Base-by-base conservation (phyloP, 2,329 filamentous ascomycete genomes). In the Colletotrichum sojae region DNA sequence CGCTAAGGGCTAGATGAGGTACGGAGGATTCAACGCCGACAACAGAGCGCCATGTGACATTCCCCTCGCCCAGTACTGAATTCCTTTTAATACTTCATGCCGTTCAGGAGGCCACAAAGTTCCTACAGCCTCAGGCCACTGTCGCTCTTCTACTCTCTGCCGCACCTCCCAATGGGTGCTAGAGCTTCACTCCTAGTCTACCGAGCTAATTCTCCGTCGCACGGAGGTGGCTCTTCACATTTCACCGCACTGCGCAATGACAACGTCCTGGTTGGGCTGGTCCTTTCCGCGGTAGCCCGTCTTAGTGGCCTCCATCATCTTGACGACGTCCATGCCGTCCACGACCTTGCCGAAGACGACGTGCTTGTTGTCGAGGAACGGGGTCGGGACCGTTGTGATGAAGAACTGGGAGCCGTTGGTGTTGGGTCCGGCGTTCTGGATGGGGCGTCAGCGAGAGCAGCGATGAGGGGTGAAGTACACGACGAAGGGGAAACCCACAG, bases 371-470 rank as follows among this genome's bases (percentile, higher is more conserved):
- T 98, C 92, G 27, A 99, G 84, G 78, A 97, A 97, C 2, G 94
- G 94, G 0, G 95, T 96, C 5, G 92, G 86, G 2, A 92, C 92
- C 0, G 93, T 96, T 2, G 95, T 98, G 83, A 98, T 95, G 86
- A 99, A 99, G 86, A 99, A 99, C 78, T 98, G 96, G 69, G 90
- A 94, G 45, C 96, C 96, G 80, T 98, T 98, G 73, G 93, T 95
- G 81, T 98, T 92, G 62, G 93, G 92, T 1, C 95, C 95, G 31
- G 93, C 92, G 79, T 98, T 98, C 92, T 96, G 71, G 39, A 16
- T 20, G 36, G 6, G 9, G 22, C 18, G 40, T 64, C 48, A 64
- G 61, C 25, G 31, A 36, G 31, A 36, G 40, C 31, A 43, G 48
- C 48, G 18, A 22, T 55, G 40, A 43, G 13, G 16, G 40, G 16